Base-by-base conservation (phyloP, 352 stramenopile species). In the Lagenidium giganteum region DNA sequence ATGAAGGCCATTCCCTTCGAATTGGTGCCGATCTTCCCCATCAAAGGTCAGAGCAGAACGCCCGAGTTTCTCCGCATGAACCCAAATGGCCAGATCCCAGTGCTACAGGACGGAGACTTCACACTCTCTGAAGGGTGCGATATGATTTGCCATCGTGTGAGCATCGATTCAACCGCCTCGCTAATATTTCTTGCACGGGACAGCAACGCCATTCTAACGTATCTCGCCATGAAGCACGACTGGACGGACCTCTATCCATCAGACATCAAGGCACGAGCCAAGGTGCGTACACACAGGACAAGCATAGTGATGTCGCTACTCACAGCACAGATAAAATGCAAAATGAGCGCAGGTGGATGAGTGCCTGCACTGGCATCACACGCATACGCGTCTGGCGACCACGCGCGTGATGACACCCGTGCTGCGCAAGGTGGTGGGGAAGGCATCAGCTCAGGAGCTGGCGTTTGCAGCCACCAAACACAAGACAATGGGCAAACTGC, bases 291-390 rank as follows among this genome's bases (percentile, higher is more conserved):
- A n/a, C n/a, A n/a, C n/a, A n/a, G n/a, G n/a, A n/a, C n/a, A n/a
- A n/a, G n/a, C n/a, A n/a, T n/a, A n/a, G n/a, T n/a, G n/a, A n/a
- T n/a, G n/a, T n/a, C n/a, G n/a, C n/a, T n/a, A n/a, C n/a, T n/a
- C n/a, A n/a, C n/a, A n/a, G n/a, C n/a, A n/a, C n/a, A n/a, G n/a
- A n/a, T n/a, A n/a, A n/a, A n/a, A n/a, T n/a, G n/a, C n/a, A n/a
- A n/a, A n/a, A n/a, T n/a, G n/a, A n/a, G n/a, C n/a, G n/a, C n/a
- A n/a, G n/a, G n/a, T 83, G 31, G 64, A 85, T 51, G 54, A 85
- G 57, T 83, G 77, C 56, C 36, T 85, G 44, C 67, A 85, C 62
- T 85, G 69, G 72, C 69, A 85, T 53, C 72, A 85, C 67, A 78
- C 55, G 23, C 71, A 72, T 47, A 63, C 64, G n/a, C 69, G 75